Conservation (phyloP, 2,329 filamentous ascomycete species). For the Scedosporium minutisporum region DNA sequence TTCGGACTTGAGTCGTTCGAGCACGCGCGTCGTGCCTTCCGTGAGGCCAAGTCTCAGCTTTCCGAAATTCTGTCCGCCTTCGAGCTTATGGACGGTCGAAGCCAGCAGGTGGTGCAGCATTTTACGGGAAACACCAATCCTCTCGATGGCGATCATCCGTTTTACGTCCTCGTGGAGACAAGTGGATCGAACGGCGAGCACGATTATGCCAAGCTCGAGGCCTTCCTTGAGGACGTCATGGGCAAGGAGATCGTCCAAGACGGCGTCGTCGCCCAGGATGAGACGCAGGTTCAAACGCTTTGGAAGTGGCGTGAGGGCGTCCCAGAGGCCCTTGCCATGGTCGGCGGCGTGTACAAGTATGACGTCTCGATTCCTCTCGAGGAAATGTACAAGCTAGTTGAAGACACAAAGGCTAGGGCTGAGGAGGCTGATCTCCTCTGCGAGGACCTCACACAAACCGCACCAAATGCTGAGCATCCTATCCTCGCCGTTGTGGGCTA, state of each 20-base stretch:
- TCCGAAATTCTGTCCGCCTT: constrained; percentile 96
- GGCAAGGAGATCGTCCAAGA: constrained; percentile 75
- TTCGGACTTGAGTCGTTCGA: constrained; percentile 87
- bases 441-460: constrained; percentile 32
- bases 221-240: constrained; percentile 89
- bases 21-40: constrained; percentile 76
- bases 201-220: constrained; percentile 81
- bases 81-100: constrained; percentile 87
- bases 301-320: constrained; percentile 95
- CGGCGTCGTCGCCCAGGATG: constrained; percentile 85
- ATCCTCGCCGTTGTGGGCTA: constrained; percentile 91
- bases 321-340: constrained; percentile 78
- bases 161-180: constrained; percentile 95
- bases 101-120: constrained; percentile 65
- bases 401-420: constrained; percentile 69
- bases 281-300: constrained; percentile 75
- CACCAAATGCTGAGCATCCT: constrained; percentile 43
- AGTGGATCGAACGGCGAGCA: constrained; percentile 91
- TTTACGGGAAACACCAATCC: constrained; percentile 72
- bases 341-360: constrained; percentile 96
- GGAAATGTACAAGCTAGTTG: constrained; percentile 81
- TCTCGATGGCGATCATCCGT: constrained; percentile 74
- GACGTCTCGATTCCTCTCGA: constrained; percentile 87
- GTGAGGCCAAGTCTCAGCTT: constrained; percentile 79
- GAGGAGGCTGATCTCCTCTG: constrained; percentile 66